Conservation (phyloP, 2,329 filamentous ascomycete species). For the Aureobasidium vineae region DNA sequence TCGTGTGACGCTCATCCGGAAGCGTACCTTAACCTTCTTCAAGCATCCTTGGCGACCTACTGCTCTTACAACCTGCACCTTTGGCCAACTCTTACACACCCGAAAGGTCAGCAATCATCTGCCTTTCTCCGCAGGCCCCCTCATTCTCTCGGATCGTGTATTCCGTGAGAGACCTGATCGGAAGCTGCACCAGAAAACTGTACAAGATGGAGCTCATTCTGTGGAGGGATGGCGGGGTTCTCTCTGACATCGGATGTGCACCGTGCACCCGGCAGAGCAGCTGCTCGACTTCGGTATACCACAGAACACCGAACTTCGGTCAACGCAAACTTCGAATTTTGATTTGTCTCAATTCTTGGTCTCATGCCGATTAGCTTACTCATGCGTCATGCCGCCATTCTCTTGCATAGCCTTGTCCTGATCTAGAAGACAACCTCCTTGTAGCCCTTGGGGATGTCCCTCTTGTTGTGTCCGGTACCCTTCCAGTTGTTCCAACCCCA, state of each 20-base stretch:
- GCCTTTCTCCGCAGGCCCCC: neutral
- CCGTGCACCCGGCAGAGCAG: slow-evolving; percentile 15
- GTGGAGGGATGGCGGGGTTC: neutral
- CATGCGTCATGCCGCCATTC: neutral
- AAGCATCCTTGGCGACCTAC: neutral
- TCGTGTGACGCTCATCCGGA: slow-evolving; percentile 1
- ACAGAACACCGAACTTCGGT: slow-evolving; percentile 11
- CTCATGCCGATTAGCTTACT: neutral
- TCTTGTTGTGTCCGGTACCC: slow-evolving; percentile 6
- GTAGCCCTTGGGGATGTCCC: slow-evolving; percentile 14
- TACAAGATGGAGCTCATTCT: neutral
- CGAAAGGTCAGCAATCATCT: neutral
- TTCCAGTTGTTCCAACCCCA: slow-evolving; percentile 14
- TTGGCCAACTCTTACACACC: neutral
- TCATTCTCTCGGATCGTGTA: neutral
- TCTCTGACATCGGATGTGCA: neutral
- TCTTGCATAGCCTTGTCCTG: neutral
- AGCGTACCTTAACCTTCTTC: neutral
- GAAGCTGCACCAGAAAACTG: neutral
- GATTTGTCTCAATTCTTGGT: neutral
- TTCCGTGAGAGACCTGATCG: neutral
- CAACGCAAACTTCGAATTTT: neutral
- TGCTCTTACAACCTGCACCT: neutral
- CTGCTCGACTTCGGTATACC: neutral
- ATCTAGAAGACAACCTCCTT: slow-evolving; percentile 25